Base-by-base conservation (phyloP, 2,329 filamentous ascomycete species). In the Sporothrix humicola region DNA sequence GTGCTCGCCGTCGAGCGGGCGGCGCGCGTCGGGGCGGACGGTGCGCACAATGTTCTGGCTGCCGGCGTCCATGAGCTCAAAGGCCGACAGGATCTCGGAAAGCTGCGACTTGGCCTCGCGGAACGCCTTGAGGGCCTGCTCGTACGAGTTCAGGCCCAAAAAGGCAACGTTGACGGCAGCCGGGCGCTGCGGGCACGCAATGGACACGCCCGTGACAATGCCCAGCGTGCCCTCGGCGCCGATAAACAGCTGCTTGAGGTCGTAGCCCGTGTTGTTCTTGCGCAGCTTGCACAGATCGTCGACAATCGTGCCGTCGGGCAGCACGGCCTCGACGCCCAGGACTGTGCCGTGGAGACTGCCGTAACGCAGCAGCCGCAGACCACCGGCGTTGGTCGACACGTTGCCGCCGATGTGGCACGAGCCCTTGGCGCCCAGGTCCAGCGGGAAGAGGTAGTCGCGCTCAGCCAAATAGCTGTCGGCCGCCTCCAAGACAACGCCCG, bases 181-280 rank as follows among this genome's bases (percentile, higher is more conserved):
- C 23, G 94, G 93, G 20, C 94, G 89, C 80, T 95, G 94, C 0
- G 96, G 95, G 79, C 95, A 98, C 77, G 95, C 87, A 75, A 99
- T 92, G 3, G 94, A 95, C 52, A 98, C 87, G 65, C 89, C 95
- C 20, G 96, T 99, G 78, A 99, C 93, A 79, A 98, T 92, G 71
- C 96, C 96, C 76, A 98, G 92, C 5, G 96, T 98, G 31, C 96
- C 96, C 82, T 99, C 96, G 46, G 91, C 93, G 63, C 96, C 96
- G 79, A 99, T 97, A 81, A 99, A 98, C 50, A 98, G 88, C 83
- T 98, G 95, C 85, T 98, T 98, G 73, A 98, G 83, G 81, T 99
- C 97, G 83, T 98, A 99, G 42, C 96, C 96, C 1, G 96, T 99
- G 85, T 99, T 99, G 87, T 99, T 98, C 87, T 99, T 99, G 77